These are phyloP conservation scores for Citrullus amarus DNA, from an alignment of 306 rosid species.

Conservation along the genomic window DNA sequence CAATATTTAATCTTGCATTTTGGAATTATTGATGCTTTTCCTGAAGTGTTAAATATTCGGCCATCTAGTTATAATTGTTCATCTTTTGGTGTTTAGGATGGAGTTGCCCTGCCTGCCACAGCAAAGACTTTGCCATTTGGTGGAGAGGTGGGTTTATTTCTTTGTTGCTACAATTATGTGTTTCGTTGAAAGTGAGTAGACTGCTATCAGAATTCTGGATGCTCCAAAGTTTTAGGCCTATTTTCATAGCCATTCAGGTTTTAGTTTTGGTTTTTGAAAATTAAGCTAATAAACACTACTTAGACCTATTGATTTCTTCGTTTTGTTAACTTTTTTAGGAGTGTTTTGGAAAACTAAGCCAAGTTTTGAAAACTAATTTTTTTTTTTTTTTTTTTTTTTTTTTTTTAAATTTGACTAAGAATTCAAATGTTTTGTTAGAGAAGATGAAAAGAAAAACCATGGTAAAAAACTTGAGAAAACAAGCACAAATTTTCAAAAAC, in stretches of 20 bases:
- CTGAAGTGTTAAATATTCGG: slow-evolving; percentile 6
- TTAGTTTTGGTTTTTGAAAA: not conserved
- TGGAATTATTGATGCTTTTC: not conserved
- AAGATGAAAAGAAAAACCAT: no score
- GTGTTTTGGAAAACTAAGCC: not conserved
- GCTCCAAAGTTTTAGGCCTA: not conserved
- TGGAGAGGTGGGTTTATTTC: slow-evolving; percentile 66
- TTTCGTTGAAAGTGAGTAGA: not conserved
- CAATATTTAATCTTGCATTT: not conserved
- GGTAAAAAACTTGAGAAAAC: no score
- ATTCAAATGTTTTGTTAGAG: no score
- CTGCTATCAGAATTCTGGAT: not conserved
- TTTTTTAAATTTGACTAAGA: no score
- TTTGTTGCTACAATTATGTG: not conserved
- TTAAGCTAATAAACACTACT: not conserved
- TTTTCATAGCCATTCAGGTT: not conserved
- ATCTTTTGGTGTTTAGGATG: slow-evolving; percentile 53
- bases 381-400: no score
- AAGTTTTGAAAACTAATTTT: not conserved
- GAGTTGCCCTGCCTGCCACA: slow-evolving; percentile 70
- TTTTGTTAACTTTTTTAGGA: not conserved
- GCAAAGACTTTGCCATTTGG: slow-evolving; percentile 86
- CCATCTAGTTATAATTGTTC: slow-evolving; percentile 10
- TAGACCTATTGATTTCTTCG: not conserved
- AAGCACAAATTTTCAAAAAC: no score